Evolutionary conservation across 177 flowering plant genomes (phyloP), one percentile per base, ranked within the genome.

Genomic region (Viscum album): DNA sequence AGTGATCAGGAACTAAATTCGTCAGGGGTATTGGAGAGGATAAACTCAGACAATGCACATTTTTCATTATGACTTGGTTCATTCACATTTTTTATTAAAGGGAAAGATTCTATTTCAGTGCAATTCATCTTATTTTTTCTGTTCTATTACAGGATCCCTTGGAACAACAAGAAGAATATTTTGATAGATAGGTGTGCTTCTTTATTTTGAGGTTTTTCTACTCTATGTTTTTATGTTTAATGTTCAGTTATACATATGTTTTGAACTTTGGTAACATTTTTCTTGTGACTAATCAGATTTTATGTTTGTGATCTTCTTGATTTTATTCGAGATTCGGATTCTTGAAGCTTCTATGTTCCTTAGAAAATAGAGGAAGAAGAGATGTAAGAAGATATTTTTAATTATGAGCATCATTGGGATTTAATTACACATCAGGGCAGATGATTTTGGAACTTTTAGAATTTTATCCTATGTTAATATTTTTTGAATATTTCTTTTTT

Each of bases 331-430:
- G 97, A 89, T 63, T 60, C 90, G 68, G 84, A 80, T 73, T 78
- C 86, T 5, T 76, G 90, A 17, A 83, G 70, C 41, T 68, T 74
- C 67, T 84, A 90, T 34, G 78, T 66, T 33, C 85, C 79, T 31
- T 83, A 85, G 32, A 95, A 87, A 80, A 83, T 94, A 0, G 94
- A 89, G 70, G 99, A 95, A 74, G 99, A 95, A 66, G 96, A 88
- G 82, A 91, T 92, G 79, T 75, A 92, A 75, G 99, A 95, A 82
- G 99, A 95, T 89, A 92, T 92, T 88, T 97, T 92, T 85, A 95
- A 81, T 88, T 95, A 92, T 92, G 96, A 94, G 98, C 97, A 97
- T 85, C 91, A 88, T 81, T 95, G 98, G 98, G 98, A 94, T 89
- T 87, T 94, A 87, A 90, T 95, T 88, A 95, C 92, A 89, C 99